Percentiles rank a stretch among this genome's conserved stretches.
Evolutionary conservation across 108 stramenopile species (phyloP).

Genomic region (Cyclotella cryptica): DNA sequence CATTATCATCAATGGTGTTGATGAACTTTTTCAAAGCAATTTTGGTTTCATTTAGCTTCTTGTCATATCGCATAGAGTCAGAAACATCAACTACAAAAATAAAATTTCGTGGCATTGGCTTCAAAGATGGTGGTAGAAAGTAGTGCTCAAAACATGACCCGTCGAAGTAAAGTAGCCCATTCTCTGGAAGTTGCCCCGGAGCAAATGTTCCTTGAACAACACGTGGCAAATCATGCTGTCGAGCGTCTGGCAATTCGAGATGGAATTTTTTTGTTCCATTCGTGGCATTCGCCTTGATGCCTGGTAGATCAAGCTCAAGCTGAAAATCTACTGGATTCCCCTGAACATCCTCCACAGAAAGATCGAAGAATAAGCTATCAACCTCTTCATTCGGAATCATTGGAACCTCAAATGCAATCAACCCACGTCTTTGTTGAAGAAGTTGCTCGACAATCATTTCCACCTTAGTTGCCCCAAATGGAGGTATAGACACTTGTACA

Average conservation of each 20-base stretch:
- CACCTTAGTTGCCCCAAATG: slow-evolving; percentile 9
- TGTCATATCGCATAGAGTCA: not conserved
- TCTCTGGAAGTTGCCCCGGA: slow-evolving; percentile 7
- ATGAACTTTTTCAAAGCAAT: slow-evolving; percentile 15
- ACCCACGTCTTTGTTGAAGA: slow-evolving; percentile 10
- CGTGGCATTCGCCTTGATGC: not conserved
- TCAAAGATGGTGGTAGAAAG: slow-evolving; percentile 9
- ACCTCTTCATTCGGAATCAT: slow-evolving; percentile 22
- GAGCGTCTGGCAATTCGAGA: slow-evolving; percentile 13
- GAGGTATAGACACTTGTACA: slow-evolving; percentile 17
- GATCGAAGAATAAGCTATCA: slow-evolving; percentile 17
- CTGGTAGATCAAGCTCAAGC: slow-evolving; percentile 1
- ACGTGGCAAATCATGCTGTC: slow-evolving; percentile 15
- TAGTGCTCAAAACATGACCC: slow-evolving; percentile 23
- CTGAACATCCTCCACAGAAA: slow-evolving; percentile 6
- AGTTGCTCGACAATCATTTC: slow-evolving; percentile 20
- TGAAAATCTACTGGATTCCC: slow-evolving; percentile 12
- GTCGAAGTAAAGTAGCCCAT: slow-evolving; percentile 16
- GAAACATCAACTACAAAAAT: slow-evolving; percentile 9
- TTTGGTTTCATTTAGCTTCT: slow-evolving; percentile 5
- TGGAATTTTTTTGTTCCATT: not conserved
- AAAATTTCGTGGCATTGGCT: slow-evolving; percentile 21
- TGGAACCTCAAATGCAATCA: slow-evolving; percentile 17
- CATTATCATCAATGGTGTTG: not conserved
- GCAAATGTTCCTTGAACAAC: slow-evolving; percentile 9